Conservation (phyloP, 2,329 filamentous ascomycete species). For the Penicillium sp. region DNA sequence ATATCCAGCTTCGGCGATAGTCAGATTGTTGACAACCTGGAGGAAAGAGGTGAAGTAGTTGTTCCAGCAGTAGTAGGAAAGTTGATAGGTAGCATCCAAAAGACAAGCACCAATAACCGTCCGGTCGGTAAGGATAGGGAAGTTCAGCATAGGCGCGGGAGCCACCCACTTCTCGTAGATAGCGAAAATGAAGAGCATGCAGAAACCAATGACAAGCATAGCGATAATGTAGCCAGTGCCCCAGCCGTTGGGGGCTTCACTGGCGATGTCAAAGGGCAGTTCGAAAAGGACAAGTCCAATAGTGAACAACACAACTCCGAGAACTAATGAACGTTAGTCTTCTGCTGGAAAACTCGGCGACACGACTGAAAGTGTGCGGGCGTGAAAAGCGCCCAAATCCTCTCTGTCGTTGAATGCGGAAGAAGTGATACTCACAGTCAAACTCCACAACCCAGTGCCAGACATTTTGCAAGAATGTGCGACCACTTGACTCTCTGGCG, state of each 20-base stretch:
- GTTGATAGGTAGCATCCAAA: constrained; percentile 29
- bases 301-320: constrained; percentile 60
- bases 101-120: constrained; percentile 31
- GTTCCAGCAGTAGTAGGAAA: constrained; percentile 33
- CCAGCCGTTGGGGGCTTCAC: constrained; percentile 38
- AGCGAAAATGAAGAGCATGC: constrained; percentile 54
- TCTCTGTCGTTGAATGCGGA: neutral
- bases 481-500: constrained; percentile 38
- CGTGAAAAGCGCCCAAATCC: too few relatives aligned
- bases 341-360: too few relatives aligned
- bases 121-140: constrained; percentile 45
- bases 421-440: constrained; percentile 42
- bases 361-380: too few relatives aligned
- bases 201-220: constrained; percentile 55
- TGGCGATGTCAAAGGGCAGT: constrained; percentile 60
- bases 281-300: constrained; percentile 62
- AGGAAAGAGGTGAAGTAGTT: constrained; percentile 30
- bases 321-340: constrained; percentile 30
- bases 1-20: constrained; percentile 34
- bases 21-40: constrained; percentile 29
- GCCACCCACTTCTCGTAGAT: constrained; percentile 57
- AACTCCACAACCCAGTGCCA: constrained; percentile 58
- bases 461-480: constrained; percentile 48
- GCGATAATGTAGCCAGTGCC: constrained; percentile 47
- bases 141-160: constrained; percentile 56